Conservation (phyloP, 441 rosid species). For the Populus hybrid region DNA sequence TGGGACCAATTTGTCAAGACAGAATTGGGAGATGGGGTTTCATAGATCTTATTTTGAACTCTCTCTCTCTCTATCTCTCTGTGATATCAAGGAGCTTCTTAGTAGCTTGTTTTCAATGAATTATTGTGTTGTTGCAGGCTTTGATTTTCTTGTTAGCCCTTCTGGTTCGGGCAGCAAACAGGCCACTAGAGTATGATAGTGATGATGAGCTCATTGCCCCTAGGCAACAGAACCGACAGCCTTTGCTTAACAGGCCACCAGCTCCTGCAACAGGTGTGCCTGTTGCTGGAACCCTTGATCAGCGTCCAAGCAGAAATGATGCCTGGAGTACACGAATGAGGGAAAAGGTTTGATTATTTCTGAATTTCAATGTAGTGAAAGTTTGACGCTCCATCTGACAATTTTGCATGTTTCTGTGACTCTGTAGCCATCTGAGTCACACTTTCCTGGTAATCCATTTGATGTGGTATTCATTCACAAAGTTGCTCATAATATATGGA, state of each 20-base stretch:
- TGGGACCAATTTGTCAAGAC: background rate
- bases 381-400: background rate
- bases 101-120: slow-evolving; percentile 2
- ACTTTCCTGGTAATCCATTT: background rate
- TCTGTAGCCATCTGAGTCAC: background rate
- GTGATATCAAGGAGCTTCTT: background rate
- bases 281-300: slow-evolving; percentile 69
- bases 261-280: slow-evolving; percentile 74
- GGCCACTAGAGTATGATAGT: slow-evolving; percentile 80
- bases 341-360: slow-evolving; percentile 65
- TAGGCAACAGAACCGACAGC: slow-evolving; percentile 81
- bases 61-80: background rate
- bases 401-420: background rate
- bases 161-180: slow-evolving; percentile 70
- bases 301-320: slow-evolving; percentile 88
- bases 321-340: slow-evolving; percentile 99
- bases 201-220: slow-evolving; percentile 80
- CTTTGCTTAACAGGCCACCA: slow-evolving; percentile 68
- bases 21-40: background rate
- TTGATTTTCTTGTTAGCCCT: slow-evolving; percentile 76
- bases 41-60: background rate
- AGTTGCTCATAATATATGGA: background rate
- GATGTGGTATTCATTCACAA: background rate
- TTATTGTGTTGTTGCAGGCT: slow-evolving; percentile 50
- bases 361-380: background rate